phyloP scores from a whole-genome alignment of 164 flowering plant species.

The Malania oleifera region DNA sequence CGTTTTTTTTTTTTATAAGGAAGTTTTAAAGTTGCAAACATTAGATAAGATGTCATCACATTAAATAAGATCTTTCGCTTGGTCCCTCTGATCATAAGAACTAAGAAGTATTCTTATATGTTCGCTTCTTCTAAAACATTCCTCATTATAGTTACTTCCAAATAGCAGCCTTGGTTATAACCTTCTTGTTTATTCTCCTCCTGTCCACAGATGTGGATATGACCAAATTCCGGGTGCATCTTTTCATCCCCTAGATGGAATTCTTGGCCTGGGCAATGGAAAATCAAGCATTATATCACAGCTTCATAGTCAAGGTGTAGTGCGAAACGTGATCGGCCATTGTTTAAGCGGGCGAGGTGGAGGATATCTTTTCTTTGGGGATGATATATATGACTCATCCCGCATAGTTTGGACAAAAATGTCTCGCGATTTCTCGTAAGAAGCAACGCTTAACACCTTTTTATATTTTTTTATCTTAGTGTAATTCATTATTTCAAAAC shows the following conservation, averaged over 20 bases:
- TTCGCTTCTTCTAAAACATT: no score
- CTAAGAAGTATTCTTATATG: no score
- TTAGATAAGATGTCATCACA: no score
- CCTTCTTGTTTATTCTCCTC: background rate
- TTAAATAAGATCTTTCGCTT: no score
- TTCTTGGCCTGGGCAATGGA: slow-evolving; percentile 86
- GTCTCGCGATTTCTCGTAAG: slow-evolving; percentile 44
- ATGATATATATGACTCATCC: slow-evolving; percentile 56
- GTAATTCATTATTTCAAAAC: background rate
- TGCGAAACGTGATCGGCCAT: slow-evolving; percentile 73
- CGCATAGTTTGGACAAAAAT: slow-evolving; percentile 68
- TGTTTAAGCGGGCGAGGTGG: slow-evolving; percentile 68
- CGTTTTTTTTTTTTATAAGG: no score
- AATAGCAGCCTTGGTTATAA: no score
- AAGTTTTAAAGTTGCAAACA: no score
- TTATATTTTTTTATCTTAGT: background rate
- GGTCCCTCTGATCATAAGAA: no score
- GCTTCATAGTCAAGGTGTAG: slow-evolving; percentile 53
- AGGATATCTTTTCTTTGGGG: slow-evolving; percentile 84
- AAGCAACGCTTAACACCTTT: background rate
- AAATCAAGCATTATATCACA: slow-evolving; percentile 66
- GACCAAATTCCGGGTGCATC: slow-evolving; percentile 67
- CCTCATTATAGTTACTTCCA: background rate
- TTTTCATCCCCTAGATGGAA: slow-evolving; percentile 64
- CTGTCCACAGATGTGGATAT: slow-evolving; percentile 72